Evolutionary conservation across 805 yeast genomes (phyloP), one percentile per base, ranked within the genome.

Genomic region (Saccharomycopsis amapae): DNA sequence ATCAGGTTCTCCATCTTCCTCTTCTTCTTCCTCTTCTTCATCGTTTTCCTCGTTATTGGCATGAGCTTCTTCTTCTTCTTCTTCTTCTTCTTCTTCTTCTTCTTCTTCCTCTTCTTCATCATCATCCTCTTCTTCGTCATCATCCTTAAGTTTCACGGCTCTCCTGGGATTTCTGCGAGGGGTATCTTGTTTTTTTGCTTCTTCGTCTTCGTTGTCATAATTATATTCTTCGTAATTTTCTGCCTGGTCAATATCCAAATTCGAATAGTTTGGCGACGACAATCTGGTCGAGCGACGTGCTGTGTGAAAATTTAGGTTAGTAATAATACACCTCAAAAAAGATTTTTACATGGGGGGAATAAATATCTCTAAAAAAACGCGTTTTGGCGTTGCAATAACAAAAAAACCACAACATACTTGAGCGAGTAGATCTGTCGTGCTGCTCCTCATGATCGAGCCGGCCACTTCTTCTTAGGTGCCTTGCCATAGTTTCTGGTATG

Each of bases 1-100:
- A 9, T 38, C 51, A 12, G 54, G 61, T 10, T 58, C 49, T 24
- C 60, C 64, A 28, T 57, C 50, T 18, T 58, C 66, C 17, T 56
- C 62, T 9, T 57, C 57, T 40, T 62, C 68, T 10, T 33, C 43
- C 23, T 42, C 49, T 44, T 36, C 34, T 38, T 46, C 32, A 34
- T 43, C 25, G 31, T 38, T 28, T 15, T 34, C 37, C 7, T 24
- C 40, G 7, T 26, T 43, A 20, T 43, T 53, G 23, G 30, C 50
- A 9, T 17, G 38, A 17, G 13, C 45, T n/a, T 42, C 50, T 33
- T 17, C 44, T 10, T 32, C 45, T 35, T 28, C 36, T 22, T 25
- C 22, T 15, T 22, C 31, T 15, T 36, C 37, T 22, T 42, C 38
- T 20, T 47, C 46, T 7, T 32, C 53, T 22, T 48, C 45, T 17